phyloP scores from a whole-genome alignment of 192 early-diverging fungal species.

The Coemansia aciculifera region DNA sequence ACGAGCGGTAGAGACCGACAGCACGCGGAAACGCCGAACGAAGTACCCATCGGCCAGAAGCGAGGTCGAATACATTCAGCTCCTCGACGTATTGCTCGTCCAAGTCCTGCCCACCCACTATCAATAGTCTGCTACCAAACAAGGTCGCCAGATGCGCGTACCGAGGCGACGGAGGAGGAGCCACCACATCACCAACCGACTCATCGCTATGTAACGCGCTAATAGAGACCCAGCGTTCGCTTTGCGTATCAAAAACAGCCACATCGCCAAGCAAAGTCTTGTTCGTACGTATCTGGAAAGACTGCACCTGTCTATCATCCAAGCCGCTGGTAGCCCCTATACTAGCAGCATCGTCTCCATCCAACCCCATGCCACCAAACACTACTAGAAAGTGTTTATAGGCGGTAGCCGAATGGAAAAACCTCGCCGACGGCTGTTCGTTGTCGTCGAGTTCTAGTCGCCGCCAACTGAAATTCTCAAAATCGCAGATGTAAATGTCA shows the following conservation, averaged over 20 bases:
- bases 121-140: conserved; percentile 62
- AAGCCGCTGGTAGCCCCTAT: conserved; percentile 11
- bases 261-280: conserved; percentile 72
- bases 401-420: conserved; percentile 75
- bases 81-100: conserved; percentile 76
- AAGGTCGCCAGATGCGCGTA: conserved; percentile 77
- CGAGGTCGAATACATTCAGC: conserved; percentile 75
- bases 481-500: conserved; percentile 66
- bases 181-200: neutral
- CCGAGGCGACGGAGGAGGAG: conserved; percentile 63
- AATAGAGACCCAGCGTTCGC: conserved; percentile 56
- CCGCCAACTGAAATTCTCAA: conserved; percentile 65
- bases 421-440: conserved; percentile 53
- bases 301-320: conserved; percentile 43
- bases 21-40: conserved; percentile 70
- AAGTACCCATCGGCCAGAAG: conserved; percentile 65
- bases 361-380: conserved; percentile 80
- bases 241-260: conserved; percentile 60
- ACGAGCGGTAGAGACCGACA: conserved; percentile 77
- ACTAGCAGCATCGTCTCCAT: conserved; percentile 25
- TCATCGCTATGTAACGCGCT: conserved; percentile 20
- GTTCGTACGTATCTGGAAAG: conserved; percentile 54
- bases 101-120: conserved; percentile 79
- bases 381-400: conserved; percentile 65
- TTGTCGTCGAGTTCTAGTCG: conserved; percentile 36